A percentile compares a stretch with the other conserved stretches of the same genome.
Conservation (phyloP, 2,329 filamentous ascomycete species). For the Tolypocladium endophyticum region DNA sequence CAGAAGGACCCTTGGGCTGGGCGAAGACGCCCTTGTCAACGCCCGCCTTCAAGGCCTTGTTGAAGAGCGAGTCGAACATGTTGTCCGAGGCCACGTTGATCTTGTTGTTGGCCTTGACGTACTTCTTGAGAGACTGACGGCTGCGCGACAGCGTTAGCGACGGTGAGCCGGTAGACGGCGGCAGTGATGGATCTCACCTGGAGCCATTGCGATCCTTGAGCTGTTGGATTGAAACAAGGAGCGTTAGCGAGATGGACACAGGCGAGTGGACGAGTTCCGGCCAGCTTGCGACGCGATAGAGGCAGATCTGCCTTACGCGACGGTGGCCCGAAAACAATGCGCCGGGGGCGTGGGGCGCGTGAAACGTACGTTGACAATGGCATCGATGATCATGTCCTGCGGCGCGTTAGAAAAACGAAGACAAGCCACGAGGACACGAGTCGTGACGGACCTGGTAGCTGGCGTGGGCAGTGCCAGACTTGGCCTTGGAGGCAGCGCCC, state of each 20-base stretch:
- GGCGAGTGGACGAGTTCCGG: not conserved
- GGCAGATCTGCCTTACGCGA: not conserved
- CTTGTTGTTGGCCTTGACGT: conserved; percentile 44
- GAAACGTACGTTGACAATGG: conserved; percentile 47
- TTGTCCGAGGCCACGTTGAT: conserved; percentile 33
- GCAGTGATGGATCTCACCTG: conserved; percentile 14
- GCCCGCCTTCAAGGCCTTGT: conserved; percentile 71
- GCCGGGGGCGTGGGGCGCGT: conserved; percentile 21
- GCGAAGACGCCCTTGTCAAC: conserved; percentile 80
- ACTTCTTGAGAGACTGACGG: conserved; percentile 53
- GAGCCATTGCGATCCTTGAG: conserved; percentile 54
- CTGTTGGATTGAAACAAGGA: conserved; percentile 25
- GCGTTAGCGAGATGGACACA: conserved; percentile 22
- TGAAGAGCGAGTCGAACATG: conserved; percentile 67
- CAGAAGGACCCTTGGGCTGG: conserved; percentile 85
- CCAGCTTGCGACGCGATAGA: not conserved
- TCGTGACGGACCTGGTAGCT: conserved; percentile 45
- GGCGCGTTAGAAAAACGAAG: conserved; percentile 12
- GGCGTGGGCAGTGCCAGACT: conserved; percentile 39
- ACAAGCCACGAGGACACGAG: not conserved
- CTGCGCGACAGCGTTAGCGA: conserved; percentile 19
- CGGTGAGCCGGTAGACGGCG: not conserved
- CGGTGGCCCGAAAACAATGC: conserved; percentile 18
- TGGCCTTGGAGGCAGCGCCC: conserved; percentile 29
- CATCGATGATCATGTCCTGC: conserved; percentile 54